Base-by-base conservation (phyloP, 441 rosid species). In the Brassica hybrid region DNA sequence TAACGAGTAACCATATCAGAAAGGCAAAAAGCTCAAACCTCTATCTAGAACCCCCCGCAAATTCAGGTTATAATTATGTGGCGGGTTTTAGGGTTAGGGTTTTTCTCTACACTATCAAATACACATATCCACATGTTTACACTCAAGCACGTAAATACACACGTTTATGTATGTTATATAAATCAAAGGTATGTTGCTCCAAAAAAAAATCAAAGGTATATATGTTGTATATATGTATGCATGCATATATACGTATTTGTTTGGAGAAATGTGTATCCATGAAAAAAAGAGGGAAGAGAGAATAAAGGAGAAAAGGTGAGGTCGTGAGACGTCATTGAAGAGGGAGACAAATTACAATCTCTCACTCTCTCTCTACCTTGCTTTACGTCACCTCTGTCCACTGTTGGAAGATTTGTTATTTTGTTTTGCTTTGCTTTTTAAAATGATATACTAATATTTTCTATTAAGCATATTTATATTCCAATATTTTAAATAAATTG, bases 331-430 rank as follows among this genome's bases (percentile, higher is more conserved):
- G 82, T 69, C 79, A 79, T 6, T 79, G 78, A 65, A 65, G 79
- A 71, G 82, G 76, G 73, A 79, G 79, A 75, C 76, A 79, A 75
- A 75, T 72, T 58, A 74, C 72, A 79, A 69, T 70, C 82, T 79
- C 74, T 67, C 73, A 45, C 66, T 61, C 67, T 73, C 72, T 79
- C 79, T 65, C 70, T 56, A 52, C 62, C 58, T 48, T 48, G 73
- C 82, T 73, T 63, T 75, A 67, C 75, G 76, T 76, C 81, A 67
- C 78, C 79, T 76, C 81, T 69, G 60, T 65, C 79, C 18, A 79
- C 82, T 75, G 32, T 70, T 75, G 25, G 67, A 70, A 32, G 67
- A 79, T 75, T 74, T 74, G 72, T 74, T 74, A 63, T 79, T 79
- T 74, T 79, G 18, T 74, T n/a, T n/a, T n/a, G n/a, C n/a, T 65